Evolutionary conservation across 129 eudicot species (phyloP), one percentile per base, ranked within the genome.

Genomic region (Rutidosis leptorrhynchoides): DNA sequence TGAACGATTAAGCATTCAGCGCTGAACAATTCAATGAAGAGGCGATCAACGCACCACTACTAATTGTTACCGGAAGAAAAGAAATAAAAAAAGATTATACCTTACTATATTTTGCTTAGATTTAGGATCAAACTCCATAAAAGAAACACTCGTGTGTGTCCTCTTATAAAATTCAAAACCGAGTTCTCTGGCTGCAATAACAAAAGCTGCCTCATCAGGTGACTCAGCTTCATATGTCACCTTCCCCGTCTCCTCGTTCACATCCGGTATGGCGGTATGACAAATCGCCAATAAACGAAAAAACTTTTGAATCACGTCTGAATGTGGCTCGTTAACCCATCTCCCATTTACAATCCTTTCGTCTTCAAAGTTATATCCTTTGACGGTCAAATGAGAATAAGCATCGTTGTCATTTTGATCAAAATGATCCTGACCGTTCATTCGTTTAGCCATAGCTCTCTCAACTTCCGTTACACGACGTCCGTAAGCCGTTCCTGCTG

Each of bases 211-310:
- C 75, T 85, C 88, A 57, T 85, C 92, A 0, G 92, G 92, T 26
- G 92, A 85, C 43, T 85, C 92, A 15, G 92, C 88, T 71, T 85
- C 92, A 62, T 85, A 85, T 0, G 83, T 64, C 42, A 82, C 63
- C 23, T 37, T 79, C 15, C 81, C 81, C 0, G 77, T 79, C 4
- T 69, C 80, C 67, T 85, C 92, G 20, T 85, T 81, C 12, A 77
- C 64, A 51, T 79, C 88, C 17, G 88, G 90, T 57, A 85, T 73
- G 19, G 74, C 90, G 2, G 90, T 85, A 64, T 85, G 87, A 66
- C 90, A 85, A 8, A 79, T 65, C 2, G 87, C 84, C 52, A 85
- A 56, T 62, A 85, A 66, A 40, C 71, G 78, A 55, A 85, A 78
- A 22, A 85, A 85, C 77, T 65, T 73, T 70, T 76, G 85, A 9